Base-by-base conservation (phyloP, 2,329 filamentous ascomycete species). In the Onygenales sp. region DNA sequence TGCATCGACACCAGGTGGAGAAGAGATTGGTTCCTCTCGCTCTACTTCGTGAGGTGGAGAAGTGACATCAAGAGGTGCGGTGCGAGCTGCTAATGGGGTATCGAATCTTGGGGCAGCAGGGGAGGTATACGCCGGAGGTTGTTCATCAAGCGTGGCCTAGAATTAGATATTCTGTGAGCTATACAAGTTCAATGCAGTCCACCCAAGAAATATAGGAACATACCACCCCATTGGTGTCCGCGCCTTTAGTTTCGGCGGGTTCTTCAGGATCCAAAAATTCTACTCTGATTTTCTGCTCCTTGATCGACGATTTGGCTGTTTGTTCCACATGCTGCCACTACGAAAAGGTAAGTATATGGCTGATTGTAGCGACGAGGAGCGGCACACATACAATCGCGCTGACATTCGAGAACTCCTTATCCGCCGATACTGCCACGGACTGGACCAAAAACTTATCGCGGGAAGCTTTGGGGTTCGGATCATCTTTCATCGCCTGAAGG, bases 381-480 rank as follows among this genome's bases (percentile, higher is more conserved):
- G 36, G 7, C 9, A 11, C 71, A 17, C 86, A 64, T 79, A 94
- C 89, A 65, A 96, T 89, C 45, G 87, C 81, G 48, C 85, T 79
- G 58, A 95, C 83, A 67, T 86, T 94, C 55, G 79, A 78, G 64
- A 88, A 89, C 65, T 95, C 89, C 74, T 90, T 88, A 66, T 95
- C 88, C 58, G 84, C 78, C 21, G 86, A 85, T 60, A 96, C 87
- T 50, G 84, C 78, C 48, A 95, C 88, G 31, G 91, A 94, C 74
- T 97, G 92, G 38, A 97, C 92, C 52, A 97, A 82, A 72, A 97
- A 97, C 77, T 97, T 97, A 80, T 97, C 92, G 71, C 89, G 86
- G 77, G 93, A 98, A 71, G 89, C 91, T 58, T 91, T 54, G 78
- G 71, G 17, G 91, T 82, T 53, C 92, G 21, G 92, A 65, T 97